Percentiles rank a stretch among this genome's conserved stretches.
Evolutionary conservation across 768 basidiomycete genomes (phyloP).

Genomic region (Macrocybe gigantea): DNA sequence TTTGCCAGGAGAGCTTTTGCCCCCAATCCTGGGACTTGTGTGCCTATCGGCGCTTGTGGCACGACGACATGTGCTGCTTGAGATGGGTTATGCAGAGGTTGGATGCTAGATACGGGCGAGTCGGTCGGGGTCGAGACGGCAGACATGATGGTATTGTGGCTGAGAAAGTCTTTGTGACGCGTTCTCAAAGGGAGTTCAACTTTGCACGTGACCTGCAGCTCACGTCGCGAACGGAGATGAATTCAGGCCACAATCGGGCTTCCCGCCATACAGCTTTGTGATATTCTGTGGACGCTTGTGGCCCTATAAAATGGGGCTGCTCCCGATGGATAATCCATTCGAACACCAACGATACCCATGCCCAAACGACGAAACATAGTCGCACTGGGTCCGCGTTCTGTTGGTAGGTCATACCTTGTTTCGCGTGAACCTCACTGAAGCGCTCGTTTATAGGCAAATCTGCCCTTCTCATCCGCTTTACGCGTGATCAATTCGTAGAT

Average conservation of each 20-base stretch:
- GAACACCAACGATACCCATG: too few species aligned
- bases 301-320: too few species aligned
- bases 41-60: constrained; percentile 76
- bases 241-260: too few species aligned
- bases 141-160: constrained; percentile 31
- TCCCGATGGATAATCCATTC: too few species aligned
- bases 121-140: constrained; percentile 57
- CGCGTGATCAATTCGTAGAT: constrained; percentile 81
- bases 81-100: constrained; percentile 82
- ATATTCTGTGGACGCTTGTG: too few species aligned
- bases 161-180: not conserved
- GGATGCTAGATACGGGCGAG: constrained; percentile 61
- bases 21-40: constrained; percentile 67
- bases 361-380: constrained; percentile 55
- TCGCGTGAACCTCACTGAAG: constrained; percentile 11
- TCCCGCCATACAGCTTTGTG: too few species aligned
- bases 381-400: constrained; percentile 78
- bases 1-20: constrained; percentile 91
- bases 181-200: not conserved
- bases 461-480: constrained; percentile 82
- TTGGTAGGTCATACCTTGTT: constrained; percentile 48
- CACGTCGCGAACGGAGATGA: too few species aligned
- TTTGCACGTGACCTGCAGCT: not conserved
- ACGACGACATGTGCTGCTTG: constrained; percentile 74
- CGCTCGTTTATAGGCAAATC: constrained; percentile 67